A percentile compares a stretch with the other conserved stretches of the same genome.
Evolutionary conservation across 768 basidiomycete species (phyloP).

Genomic region (Boletus patriciae): DNA sequence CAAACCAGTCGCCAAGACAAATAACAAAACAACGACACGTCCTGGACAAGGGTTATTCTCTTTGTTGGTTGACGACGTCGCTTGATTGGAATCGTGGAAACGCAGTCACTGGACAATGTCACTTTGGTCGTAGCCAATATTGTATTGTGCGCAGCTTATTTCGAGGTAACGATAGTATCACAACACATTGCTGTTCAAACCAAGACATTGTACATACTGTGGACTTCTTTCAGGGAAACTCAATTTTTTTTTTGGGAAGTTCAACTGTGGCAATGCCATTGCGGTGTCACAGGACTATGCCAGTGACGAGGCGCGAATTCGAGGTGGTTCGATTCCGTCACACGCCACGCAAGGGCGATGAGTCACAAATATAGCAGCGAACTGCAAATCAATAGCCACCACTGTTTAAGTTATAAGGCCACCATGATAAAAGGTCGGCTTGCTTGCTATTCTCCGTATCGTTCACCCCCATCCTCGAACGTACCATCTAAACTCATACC

Average conservation of each 20-base stretch:
- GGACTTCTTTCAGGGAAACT: background rate
- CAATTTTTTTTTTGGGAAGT: background rate
- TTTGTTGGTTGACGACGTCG: constrained; percentile 42
- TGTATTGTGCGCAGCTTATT: background rate
- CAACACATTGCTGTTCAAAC: background rate
- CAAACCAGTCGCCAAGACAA: constrained; percentile 22
- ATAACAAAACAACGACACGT: constrained; percentile 14
- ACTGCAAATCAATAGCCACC: too few relatives aligned
- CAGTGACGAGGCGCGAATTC: too few relatives aligned
- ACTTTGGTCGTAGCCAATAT: background rate
- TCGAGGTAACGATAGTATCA: background rate
- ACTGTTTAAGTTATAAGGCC: too few relatives aligned
- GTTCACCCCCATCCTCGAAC: background rate
- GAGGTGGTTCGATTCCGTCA: too few relatives aligned
- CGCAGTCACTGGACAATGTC: background rate
- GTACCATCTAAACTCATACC: too few relatives aligned
- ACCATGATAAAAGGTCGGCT: background rate
- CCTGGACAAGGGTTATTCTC: constrained; percentile 36
- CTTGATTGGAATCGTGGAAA: constrained; percentile 20
- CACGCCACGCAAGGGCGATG: too few relatives aligned
- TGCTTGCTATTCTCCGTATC: background rate
- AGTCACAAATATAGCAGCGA: too few relatives aligned
- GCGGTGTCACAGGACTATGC: background rate
- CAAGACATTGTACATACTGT: background rate
- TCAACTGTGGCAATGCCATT: background rate